Base-by-base conservation (phyloP, 306 rosid species). In the Astragalus glycyphyllos region DNA sequence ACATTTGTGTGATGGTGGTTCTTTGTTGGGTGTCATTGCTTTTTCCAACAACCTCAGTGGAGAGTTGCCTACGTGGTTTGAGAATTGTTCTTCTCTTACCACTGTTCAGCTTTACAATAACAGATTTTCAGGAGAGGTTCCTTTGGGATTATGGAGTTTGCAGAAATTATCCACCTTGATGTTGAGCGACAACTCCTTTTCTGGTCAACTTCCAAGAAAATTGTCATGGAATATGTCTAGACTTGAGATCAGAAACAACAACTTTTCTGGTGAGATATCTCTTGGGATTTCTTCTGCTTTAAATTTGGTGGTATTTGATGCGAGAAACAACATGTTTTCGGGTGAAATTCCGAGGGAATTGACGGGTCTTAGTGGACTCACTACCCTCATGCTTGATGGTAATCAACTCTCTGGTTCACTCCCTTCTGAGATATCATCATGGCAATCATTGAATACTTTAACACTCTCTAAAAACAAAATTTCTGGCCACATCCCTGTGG, bases 351-450 rank as follows among this genome's bases (percentile, higher is more conserved):
- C 97, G 1, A 65, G 65, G 47, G 88, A 78, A 74, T 57, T 94
- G 78, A 85, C 90, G 0, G 56, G 70, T 47, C 89, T 94, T 70
- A 64, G 88, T 4, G 74, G 3, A 31, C 83, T 93, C 8, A 68
- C 54, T 65, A 79, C 78, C 59, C 79, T 94, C 32, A 16, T 73
- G 69, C 85, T 91, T 34, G 90, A 79, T 67, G 87, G 82, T 5
- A 94, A 94, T 80, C 81, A 68, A 72, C 74, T 94, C 53, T 87
- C 96, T 0, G 97, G 99, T 16, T 71, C 68, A 35, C 77, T 94
- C 65, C 95, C 99, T n/a, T 62, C 80, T 0, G 59, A 72, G 68
- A 80, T 94, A 48, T 31, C 77, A 38, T 87, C 86, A 26, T 94
- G 99, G 90, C 11, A 65, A 37, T 87, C 85, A n/a, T 59, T 94